Evolutionary conservation across 1,284 basidiomycete species (phyloP).

Genomic region (Cutaneotrichosporon cyanovorans): DNA sequence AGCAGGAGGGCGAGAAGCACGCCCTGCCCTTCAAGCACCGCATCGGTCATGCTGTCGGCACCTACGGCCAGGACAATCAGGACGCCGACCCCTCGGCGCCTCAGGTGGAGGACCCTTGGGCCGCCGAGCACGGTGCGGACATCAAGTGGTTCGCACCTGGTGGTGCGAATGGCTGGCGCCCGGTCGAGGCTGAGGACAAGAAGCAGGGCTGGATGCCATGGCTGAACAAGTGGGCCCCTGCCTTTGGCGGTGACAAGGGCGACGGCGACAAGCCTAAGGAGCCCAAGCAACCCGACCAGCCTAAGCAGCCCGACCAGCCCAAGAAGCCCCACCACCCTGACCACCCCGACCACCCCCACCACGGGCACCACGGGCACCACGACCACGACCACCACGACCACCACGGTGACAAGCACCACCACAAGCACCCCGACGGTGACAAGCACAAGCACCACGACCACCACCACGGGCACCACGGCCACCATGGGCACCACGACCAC

Average conservation of each 20-base stretch:
- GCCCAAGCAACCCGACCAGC: no score
- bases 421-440: not conserved
- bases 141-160: no score
- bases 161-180: no score
- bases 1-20: not conserved
- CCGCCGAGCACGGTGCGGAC: not conserved
- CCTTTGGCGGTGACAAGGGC: no score
- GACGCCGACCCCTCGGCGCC: not conserved
- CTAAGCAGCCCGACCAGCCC: not conserved
- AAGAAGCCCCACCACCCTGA: not conserved
- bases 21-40: not conserved
- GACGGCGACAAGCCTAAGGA: not conserved
- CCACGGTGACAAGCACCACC: not conserved
- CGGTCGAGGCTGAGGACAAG: no score
- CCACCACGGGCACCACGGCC: not conserved
- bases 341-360: not conserved
- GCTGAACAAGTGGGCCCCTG: no score
- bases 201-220: no score
- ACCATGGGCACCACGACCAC: constrained; percentile 2
- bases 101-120: not conserved
- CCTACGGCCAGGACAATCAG: no score
- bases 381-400: constrained; percentile 1
- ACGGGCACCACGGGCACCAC: not conserved
- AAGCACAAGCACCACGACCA: constrained; percentile 3
- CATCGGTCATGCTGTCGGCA: not conserved